Percentiles rank a stretch among this genome's conserved stretches.
Evolutionary conservation across 192 early-diverging fungal genomes (phyloP).

Genomic region (Dispira simplex): DNA sequence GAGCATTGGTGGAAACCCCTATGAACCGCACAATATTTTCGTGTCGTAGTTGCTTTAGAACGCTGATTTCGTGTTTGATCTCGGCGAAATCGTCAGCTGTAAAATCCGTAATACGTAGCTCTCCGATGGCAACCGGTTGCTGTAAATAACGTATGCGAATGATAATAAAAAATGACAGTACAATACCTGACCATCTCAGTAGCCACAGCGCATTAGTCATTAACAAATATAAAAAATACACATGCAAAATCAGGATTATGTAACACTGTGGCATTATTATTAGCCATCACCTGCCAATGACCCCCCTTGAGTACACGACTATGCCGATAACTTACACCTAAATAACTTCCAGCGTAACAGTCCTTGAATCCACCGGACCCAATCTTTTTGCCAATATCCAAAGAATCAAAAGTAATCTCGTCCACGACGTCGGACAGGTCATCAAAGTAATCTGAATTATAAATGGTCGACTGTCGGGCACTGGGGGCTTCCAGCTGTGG

Average conservation of each 20-base stretch:
- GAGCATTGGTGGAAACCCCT: slow-evolving; percentile 49
- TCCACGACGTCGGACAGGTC: slow-evolving; percentile 36
- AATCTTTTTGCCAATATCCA: slow-evolving; percentile 44
- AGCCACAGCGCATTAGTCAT: too few species aligned
- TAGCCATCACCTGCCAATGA: too few species aligned
- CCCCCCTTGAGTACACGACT: too few species aligned
- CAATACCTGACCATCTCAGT: neutral
- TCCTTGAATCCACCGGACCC: slow-evolving; percentile 68
- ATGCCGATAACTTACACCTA: slow-evolving; percentile 22
- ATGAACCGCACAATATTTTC: slow-evolving; percentile 61
- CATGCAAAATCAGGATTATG: too few species aligned
- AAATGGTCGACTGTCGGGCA: slow-evolving; percentile 24
- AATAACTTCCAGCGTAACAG: slow-evolving; percentile 50
- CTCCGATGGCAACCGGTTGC: slow-evolving; percentile 55
- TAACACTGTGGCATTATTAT: too few species aligned
- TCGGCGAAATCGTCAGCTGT: slow-evolving; percentile 48
- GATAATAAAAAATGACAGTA: neutral
- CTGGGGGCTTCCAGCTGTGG: slow-evolving; percentile 39
- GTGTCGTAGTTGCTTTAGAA: slow-evolving; percentile 59
- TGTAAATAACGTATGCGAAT: slow-evolving; percentile 13
- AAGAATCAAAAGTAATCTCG: slow-evolving; percentile 41
- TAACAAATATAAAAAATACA: too few species aligned
- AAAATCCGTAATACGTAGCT: slow-evolving; percentile 49
- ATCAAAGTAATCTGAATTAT: slow-evolving; percentile 24
- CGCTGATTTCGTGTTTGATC: slow-evolving; percentile 60